Base-by-base conservation (phyloP, 1,284 basidiomycete genomes). In the Calocybe gambosa region DNA sequence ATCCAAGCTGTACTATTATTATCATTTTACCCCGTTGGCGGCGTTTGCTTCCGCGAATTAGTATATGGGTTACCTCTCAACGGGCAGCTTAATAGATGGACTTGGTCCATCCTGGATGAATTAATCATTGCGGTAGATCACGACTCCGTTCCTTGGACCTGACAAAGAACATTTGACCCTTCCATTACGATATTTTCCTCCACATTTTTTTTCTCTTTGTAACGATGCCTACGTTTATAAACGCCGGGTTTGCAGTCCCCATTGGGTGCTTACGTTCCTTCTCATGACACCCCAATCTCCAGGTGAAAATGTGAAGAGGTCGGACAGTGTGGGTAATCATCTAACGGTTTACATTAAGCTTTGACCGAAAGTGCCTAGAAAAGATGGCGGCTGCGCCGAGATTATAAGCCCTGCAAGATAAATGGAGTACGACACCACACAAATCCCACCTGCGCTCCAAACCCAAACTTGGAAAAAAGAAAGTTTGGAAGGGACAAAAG, bases 161-260 rank as follows among this genome's bases (percentile, higher is more conserved):
- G 28, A 29, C 28, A 29, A 23, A 7, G 7, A 23, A 3, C 21
- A 23, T 23, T 23, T 7, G 4, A 23, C 21, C 21, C 21, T 23
- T 23, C 21, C 21, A 23, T 23, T 23, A 23, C 21, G 21, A 23
- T 23, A 23, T 29, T 13, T 29, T 9, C 13, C 31, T 34, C 15
- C 28, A 16, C 39, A 15, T 3, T 43, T 43, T 16, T 12, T 2
- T 7, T n/a, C 21, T 31, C 16, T 15, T 41, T 13, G 43, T 25
- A 42, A 49, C 47, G 39, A 47, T 43, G 46, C 46, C 41, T 43
- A 39, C 40, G 39, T 35, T 33, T 43, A 38, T 39, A 28, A 7
- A 25, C 13, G 19, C 34, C 44, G 15, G 16, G 4, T 34, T n/a
- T 3, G 8, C 13, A 15, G 31, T 34, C 28, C 28, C 28, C 28